These are phyloP conservation scores for Thalassiosira exigua DNA, from an alignment of 352 stramenopile species.

Conservation along the genomic window DNA sequence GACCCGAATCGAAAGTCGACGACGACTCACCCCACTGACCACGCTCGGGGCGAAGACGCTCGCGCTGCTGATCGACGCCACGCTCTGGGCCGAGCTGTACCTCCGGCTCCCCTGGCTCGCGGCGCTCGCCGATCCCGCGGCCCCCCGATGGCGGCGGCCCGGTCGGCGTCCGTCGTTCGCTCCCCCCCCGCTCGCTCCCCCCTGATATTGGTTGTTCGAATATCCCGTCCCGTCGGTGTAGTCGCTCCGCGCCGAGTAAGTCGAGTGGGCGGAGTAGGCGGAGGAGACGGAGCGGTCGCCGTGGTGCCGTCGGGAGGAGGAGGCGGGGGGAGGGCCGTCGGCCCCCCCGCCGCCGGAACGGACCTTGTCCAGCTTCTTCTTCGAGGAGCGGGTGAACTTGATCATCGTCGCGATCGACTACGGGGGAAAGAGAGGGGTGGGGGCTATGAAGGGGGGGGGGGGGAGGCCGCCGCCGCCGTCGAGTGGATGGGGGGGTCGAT, in stretches of 20 bases:
- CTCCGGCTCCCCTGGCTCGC: neutral
- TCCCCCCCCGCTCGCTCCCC: no score
- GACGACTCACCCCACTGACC: conserved; percentile 21
- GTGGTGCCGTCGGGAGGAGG: neutral
- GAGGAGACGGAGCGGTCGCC: conserved; percentile 36
- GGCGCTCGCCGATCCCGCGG: neutral
- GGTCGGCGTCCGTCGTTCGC: neutral
- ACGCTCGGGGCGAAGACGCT: conserved; percentile 29
- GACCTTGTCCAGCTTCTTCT: conserved; percentile 54
- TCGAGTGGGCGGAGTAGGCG: conserved; percentile 26
- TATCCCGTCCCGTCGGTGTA: neutral
- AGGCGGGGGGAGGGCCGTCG: neutral
- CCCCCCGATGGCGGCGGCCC: neutral
- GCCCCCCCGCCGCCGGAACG: neutral
- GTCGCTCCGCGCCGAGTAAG: neutral
- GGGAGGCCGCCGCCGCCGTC: no score
- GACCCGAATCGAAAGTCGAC: neutral
- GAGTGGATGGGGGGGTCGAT: no score
- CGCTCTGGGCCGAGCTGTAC: conserved; percentile 13
- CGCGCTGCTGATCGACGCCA: conserved; percentile 32
- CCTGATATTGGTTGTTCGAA: neutral
- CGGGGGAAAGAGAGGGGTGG: no score
- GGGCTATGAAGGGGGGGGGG: no score
- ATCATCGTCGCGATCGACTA: conserved; percentile 53
- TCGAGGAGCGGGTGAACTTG: conserved; percentile 54